Base-by-base conservation (phyloP, 169 alveolate genomes). In the Plasmodium yoelii region DNA sequence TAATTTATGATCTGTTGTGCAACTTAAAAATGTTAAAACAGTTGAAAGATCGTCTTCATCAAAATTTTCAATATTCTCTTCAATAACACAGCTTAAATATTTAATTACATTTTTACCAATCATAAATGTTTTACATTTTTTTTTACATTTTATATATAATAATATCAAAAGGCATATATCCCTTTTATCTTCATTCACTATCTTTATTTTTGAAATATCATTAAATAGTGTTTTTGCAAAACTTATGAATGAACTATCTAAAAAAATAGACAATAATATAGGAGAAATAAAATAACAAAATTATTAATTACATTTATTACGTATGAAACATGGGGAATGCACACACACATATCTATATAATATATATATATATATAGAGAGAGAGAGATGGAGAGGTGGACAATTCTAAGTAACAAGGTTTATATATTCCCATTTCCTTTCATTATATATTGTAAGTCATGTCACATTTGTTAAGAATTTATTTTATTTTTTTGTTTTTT, bases 41-140 rank as follows among this genome's bases (percentile, higher is more conserved):
- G 88, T 75, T 51, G 88, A 75, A 22, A 75, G 69, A 6, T 75
- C 88, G 13, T 75, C 88, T 22, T 75, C 88, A 61, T 75, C 88
- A 44, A 75, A 65, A 46, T 75, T 28, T 15, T 63, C 88, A 28
- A 75, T 12, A 64, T 75, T 75, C 47, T 75, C 59, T 63, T 75
- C 88, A 42, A 75, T 64, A 28, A 67, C 28, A n/a, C n/a, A 46
- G 9, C 19, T 75, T 75, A 75, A 24, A 56, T 57, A 53, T 19
- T 75, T 75, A 63, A 75, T 75, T 75, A 8, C 34, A 49, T 46
- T 47, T 44, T 75, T 46, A 13, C 47, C 88, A 22, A 63, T 59
- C 13, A 34, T 13, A 75, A 75, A 75, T 34, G 67, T 63, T 61
- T 64, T 75, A 63, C 88, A 63, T 39, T 49, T 19, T 51, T 75